phyloP scores from a whole-genome alignment of 768 basidiomycete genomes.

The Serpula lacrymans region DNA sequence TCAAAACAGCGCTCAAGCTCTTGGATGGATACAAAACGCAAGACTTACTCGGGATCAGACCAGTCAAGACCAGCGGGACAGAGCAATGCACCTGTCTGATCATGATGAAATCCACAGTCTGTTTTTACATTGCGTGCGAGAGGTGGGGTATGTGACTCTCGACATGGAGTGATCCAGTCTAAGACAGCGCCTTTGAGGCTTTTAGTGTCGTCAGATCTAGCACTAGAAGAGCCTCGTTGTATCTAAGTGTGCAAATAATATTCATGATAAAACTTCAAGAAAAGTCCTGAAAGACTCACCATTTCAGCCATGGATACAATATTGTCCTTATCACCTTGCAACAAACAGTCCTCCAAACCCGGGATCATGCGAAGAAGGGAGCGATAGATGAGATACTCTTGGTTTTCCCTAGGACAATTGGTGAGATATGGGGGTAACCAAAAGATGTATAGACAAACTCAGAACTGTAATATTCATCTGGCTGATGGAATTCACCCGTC shows the following conservation, averaged over 20 bases:
- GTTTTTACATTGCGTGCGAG: slow-evolving; percentile 12
- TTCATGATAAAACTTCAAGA: background rate
- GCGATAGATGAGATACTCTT: background rate
- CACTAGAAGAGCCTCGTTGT: slow-evolving; percentile 16
- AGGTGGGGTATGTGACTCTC: slow-evolving; percentile 9
- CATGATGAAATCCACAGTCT: slow-evolving; percentile 12
- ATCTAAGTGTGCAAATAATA: slow-evolving; percentile 7
- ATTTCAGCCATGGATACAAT: no score
- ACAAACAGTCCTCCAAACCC: no score
- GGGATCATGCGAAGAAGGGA: no score
- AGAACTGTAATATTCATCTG: no score
- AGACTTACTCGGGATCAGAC: slow-evolving; percentile 12
- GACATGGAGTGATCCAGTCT: slow-evolving; percentile 13
- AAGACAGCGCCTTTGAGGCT: slow-evolving; percentile 8
- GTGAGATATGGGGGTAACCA: no score
- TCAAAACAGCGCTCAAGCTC: background rate
- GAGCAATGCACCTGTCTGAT: slow-evolving; percentile 15
- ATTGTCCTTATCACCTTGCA: no score
- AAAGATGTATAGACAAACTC: no score
- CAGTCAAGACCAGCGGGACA: slow-evolving; percentile 16
- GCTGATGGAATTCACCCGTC: no score
- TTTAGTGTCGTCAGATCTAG: slow-evolving; percentile 8
- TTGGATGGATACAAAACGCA: background rate
- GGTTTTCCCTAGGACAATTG: background rate
- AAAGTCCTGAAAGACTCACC: background rate